Conservation (phyloP, 2,329 filamentous ascomycete genomes). For the Truncatella angustata region DNA sequence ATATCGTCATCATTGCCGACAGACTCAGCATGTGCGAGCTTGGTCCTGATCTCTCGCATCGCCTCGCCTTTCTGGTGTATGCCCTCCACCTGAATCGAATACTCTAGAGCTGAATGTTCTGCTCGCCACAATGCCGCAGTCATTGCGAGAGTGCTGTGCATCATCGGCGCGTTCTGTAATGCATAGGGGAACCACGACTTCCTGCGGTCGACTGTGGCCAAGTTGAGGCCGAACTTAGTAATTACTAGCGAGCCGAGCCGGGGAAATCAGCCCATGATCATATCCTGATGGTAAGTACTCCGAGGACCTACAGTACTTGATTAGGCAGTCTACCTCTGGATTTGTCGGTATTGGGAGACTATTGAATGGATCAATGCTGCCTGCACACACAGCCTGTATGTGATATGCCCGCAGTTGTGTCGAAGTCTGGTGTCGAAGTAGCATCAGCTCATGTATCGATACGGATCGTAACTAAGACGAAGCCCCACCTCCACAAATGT, state of each 20-base stretch:
- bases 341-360: conserved; percentile 2
- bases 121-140: conserved; percentile 12
- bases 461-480: no score
- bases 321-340: conserved; percentile 4
- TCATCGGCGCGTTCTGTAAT: conserved; percentile 11
- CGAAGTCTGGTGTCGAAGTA: not conserved
- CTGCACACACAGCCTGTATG: not conserved
- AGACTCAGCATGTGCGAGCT: not conserved
- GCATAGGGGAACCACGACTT: conserved; percentile 12
- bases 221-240: conserved; percentile 5
- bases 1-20: not conserved
- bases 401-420: not conserved
- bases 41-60: conserved; percentile 7
- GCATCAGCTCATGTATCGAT: not conserved
- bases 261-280: not conserved
- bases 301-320: conserved; percentile 9
- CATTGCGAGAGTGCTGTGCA: conserved; percentile 13
- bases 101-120: conserved; percentile 3
- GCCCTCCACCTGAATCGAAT: conserved; percentile 10
- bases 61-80: conserved; percentile 13
- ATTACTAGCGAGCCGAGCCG: not conserved
- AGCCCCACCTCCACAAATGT: not conserved
- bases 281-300: not conserved
- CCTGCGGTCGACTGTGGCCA: conserved; percentile 4
- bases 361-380: conserved; percentile 6